These are phyloP conservation scores for Fomitopsis pulvina DNA, from an alignment of 768 basidiomycete species.

Conservation along the genomic window DNA sequence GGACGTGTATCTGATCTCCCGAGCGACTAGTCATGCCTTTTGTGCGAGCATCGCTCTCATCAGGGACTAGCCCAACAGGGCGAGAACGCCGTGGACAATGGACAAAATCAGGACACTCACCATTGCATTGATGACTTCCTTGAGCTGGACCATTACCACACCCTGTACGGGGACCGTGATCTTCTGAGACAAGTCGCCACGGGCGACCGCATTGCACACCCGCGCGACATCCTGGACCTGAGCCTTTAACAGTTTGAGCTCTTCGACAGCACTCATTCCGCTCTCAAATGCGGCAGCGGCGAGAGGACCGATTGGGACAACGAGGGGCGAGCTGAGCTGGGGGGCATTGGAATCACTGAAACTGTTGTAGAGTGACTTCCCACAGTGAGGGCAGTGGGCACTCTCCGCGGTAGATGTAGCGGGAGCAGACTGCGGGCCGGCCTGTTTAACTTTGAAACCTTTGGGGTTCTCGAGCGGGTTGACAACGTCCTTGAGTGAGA, in stretches of 20 bases:
- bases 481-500: conserved; percentile 45
- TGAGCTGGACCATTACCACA: conserved; percentile 29
- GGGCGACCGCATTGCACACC: conserved; percentile 37
- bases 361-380: conserved; percentile 32
- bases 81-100: conserved; percentile 9
- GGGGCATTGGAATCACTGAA: conserved; percentile 13
- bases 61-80: no score
- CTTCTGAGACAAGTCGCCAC: conserved; percentile 46
- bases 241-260: conserved; percentile 72
- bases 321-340: conserved; percentile 27
- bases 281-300: conserved; percentile 50
- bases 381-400: conserved; percentile 49
- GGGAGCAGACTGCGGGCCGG: conserved; percentile 36
- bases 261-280: conserved; percentile 66
- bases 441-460: conserved; percentile 26
- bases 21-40: no score
- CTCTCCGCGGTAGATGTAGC: conserved; percentile 35
- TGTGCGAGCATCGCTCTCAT: no score
- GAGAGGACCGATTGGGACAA: conserved; percentile 50
- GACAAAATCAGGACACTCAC: conserved; percentile 17
- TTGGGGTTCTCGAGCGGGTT: conserved; percentile 19
- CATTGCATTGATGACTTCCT: conserved; percentile 29
- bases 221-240: conserved; percentile 56
- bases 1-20: no score
- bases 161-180: conserved; percentile 49